Base-by-base conservation (phyloP, 257 asterid genomes). In the Capsicum pubescens region DNA sequence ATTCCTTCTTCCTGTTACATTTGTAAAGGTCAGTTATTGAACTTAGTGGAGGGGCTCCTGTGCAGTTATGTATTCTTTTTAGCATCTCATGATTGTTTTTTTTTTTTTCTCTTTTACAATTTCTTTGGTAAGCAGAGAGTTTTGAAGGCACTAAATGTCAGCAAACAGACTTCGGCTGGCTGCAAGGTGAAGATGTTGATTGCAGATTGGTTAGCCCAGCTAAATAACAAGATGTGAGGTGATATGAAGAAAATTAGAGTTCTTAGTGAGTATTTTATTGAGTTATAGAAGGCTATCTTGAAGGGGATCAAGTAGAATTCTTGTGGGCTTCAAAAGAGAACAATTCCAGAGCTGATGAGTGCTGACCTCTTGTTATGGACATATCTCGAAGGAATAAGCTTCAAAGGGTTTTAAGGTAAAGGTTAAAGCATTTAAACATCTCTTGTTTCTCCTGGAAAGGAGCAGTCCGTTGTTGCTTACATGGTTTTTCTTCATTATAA, bases 281-380 rank as follows among this genome's bases (percentile, higher is more conserved):
- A 95, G 89, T 93, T 94, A 68, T 95, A 95, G 99, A 95, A 93
- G 84, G 97, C 97, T 83, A 94, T 87, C 83, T 91, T 36, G 97
- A 94, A 19, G 93, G 90, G 26, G 94, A 92, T 67, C 92, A 90
- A 82, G 97, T 95, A 36, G 99, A 95, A 82, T 95, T 95, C 85
- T 52, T 95, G 42, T 95, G 99, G 99, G 93, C 99, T 83, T 95
- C 98, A 32, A 88, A 94, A 61, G 99, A 95, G 91, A 95, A 94
- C 77, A 91, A 90, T 87, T 82, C 92, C 19, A 87, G 94, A 87
- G 91, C 94, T 67, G 90, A 87, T 13, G 99, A 94, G 82, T 95
- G 94, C 90, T 95, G 98, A 97, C 97, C 98, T 8, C 91, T 93
- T 89, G 98, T 95, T 7, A 90, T 92, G 96, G 98, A 95, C 88